These are phyloP conservation scores for Mucor piriformis DNA, from an alignment of 371 early-diverging fungal species.

Conservation along the genomic window DNA sequence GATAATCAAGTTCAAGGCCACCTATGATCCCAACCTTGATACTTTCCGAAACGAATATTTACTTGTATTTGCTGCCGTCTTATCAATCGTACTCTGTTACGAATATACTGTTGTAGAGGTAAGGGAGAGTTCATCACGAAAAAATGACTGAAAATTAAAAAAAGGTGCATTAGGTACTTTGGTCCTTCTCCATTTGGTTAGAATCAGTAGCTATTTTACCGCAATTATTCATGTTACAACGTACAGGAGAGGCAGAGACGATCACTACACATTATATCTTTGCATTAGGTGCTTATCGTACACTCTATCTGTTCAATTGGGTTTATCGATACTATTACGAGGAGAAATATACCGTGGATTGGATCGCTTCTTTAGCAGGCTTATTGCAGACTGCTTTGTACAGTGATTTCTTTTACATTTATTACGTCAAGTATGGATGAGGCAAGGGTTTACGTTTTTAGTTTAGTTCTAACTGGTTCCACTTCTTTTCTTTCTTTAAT, in stretches of 20 bases:
- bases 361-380: conserved; percentile 87
- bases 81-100: conserved; percentile 76
- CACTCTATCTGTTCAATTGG: conserved; percentile 96
- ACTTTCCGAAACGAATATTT: conserved; percentile 89
- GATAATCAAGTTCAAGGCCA: conserved; percentile 82
- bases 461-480: conserved; percentile 31
- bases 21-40: conserved; percentile 93
- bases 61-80: conserved; percentile 61
- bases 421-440: conserved; percentile 65
- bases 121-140: conserved; percentile 7
- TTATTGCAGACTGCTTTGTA: conserved; percentile 95
- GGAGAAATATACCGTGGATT: conserved; percentile 54
- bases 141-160: not conserved
- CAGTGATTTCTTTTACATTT: conserved; percentile 98
- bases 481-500: not conserved
- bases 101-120: conserved; percentile 76
- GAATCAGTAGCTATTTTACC: conserved; percentile 99
- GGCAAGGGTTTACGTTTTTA: conserved; percentile 42
- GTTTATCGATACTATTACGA: conserved; percentile 86
- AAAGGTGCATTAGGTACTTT: conserved; percentile 65
- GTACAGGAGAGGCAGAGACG: conserved; percentile 98
- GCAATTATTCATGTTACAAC: conserved; percentile 96
- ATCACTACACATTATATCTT: conserved; percentile 98
- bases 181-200: conserved; percentile 96
- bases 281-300: conserved; percentile 97